phyloP scores from a whole-genome alignment of 148 eudicot species.

The Amaranthus hypochondriacus region DNA sequence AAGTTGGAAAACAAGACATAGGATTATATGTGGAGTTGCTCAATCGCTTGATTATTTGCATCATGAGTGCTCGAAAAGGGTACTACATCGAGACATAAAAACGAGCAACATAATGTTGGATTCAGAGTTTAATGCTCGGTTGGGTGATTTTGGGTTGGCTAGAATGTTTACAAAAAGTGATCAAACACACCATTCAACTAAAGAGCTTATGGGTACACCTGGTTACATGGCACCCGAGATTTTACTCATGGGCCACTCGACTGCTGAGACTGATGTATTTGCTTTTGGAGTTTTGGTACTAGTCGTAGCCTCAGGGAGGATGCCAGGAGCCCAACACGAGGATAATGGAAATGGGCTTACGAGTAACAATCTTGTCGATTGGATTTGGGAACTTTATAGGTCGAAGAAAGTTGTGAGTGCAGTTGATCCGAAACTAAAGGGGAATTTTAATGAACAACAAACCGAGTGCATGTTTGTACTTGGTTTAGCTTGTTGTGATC shows the following conservation, averaged over 20 bases:
- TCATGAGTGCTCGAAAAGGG: constrained; percentile 30
- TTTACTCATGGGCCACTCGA: constrained; percentile 39
- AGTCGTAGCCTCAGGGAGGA: constrained; percentile 33
- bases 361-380: constrained; percentile 25
- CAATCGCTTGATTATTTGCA: constrained; percentile 37
- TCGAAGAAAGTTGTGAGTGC: constrained; percentile 11
- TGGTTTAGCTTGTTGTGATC: constrained; percentile 35
- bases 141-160: constrained; percentile 48
- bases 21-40: constrained; percentile 33
- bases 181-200: constrained; percentile 35
- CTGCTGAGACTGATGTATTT: constrained; percentile 32
- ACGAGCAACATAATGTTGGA: constrained; percentile 44
- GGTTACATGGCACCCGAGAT: constrained; percentile 50
- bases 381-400: constrained; percentile 34
- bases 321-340: constrained; percentile 13
- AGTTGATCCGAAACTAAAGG: constrained; percentile 26
- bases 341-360: neutral
- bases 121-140: constrained; percentile 31
- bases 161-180: constrained; percentile 30
- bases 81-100: constrained; percentile 40
- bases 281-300: constrained; percentile 39
- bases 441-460: constrained; percentile 14
- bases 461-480: constrained; percentile 24
- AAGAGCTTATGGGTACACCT: constrained; percentile 36
- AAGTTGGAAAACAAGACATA: constrained; percentile 32